Base-by-base conservation (phyloP, 306 rosid species). In the Lithocarpus polystachyus region DNA sequence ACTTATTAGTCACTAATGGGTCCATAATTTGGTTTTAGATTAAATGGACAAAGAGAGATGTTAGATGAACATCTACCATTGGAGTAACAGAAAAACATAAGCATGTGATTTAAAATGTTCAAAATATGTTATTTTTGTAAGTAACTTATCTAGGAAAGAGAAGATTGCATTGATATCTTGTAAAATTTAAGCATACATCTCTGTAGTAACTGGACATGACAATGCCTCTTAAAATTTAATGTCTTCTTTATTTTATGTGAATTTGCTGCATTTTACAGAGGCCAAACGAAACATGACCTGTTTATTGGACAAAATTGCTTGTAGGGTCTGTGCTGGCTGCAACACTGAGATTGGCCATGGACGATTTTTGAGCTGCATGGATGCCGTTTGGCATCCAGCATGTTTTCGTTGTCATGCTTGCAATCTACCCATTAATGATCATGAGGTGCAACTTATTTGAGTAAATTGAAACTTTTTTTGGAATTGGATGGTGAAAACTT, bases 281-380 rank as follows among this genome's bases (percentile, higher is more conserved):
- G 56, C 23, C 70, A 70, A 84, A 80, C 37, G 60, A 56, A 68
- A 37, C 60, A 56, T 69, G 51, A 35, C 55, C 78, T 37, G 62
- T 70, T 79, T 76, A 71, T 64, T 75, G 77, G 70, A 67, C 35
- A 72, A 77, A 78, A 56, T 29, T 84, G 79, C 43, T 75, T 75
- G 83, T 81, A 96, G 99, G 89, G 59, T 80, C 73, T 96, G 99
- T 86, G 97, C 97, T 56, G 98, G 99, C 80, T 96, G 99, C 94
- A 86, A 89, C 6, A 72, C 70, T 20, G 96, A 84, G 85, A 93
- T 96, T 72, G 97, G 96, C 76, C 85, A 82, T 65, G 98, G 93
- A 43, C 85, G 91, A 75, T 90, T 81, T 88, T 81, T 91, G 86
- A 95, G 92, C 81, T 90, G 97, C 87, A 83, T 88, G 93, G 91